Evolutionary conservation across 192 early-diverging fungal genomes (phyloP), one percentile per base, ranked within the genome.

Genomic region (Chytriomyces hyalinus): DNA sequence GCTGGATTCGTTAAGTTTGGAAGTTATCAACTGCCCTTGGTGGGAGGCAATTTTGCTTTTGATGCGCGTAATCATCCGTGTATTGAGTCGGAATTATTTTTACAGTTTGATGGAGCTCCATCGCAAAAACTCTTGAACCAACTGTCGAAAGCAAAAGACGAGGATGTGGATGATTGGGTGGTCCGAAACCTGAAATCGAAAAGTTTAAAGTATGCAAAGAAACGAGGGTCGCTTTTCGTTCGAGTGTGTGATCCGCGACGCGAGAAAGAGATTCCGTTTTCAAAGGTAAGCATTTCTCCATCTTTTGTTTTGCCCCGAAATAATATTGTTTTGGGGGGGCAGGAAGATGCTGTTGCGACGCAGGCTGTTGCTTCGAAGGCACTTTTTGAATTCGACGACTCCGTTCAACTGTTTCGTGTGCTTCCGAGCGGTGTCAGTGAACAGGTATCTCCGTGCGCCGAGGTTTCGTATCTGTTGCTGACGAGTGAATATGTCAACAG

Each of bases 341-440:
- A 68, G 67, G n/a, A 50, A 15, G 69, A 71, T 15, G 69, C 69
- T 7, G 44, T 71, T 60, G 9, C 22, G n/a, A 51, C 10, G 10
- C 20, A 59, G 2, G 43, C 26, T 24, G 15, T 71, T n/a, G 17
- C 43, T 9, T 10, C 10, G 1, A 71, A 71, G 28, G 51, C 22
- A 13, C 51, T 71, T 48, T 71, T 71, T 57, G 69, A 59, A 44
- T 71, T 71, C 10, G 69, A 71, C 28, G 69, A 71, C 51, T 71
- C 69, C 9, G 13, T 17, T 48, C n/a, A 15, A 60, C 24, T 71
- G 0, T 17, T 15, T 10, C 50, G 24, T 17, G 49, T 71, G 7
- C 17, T 71, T 48, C 69, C 69, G 11, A 44, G 9, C 8, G 69
- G 69, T 17, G 69, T 71, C 11, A 59, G 22, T 2, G 69, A 51